These are phyloP conservation scores for Phytophthora palmivora DNA, from an alignment of 352 stramenopile species.

Conservation along the genomic window DNA sequence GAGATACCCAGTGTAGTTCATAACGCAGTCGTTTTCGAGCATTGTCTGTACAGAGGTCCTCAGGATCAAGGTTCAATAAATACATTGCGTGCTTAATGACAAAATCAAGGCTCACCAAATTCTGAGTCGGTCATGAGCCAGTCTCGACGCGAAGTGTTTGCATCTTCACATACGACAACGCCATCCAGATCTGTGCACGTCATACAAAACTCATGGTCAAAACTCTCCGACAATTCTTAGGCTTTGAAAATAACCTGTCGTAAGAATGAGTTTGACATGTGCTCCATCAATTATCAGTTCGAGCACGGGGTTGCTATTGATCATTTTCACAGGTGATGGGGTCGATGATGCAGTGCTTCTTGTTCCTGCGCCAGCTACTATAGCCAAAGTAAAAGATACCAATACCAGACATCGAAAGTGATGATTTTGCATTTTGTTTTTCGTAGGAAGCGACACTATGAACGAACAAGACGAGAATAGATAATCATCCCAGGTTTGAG, in stretches of 20 bases:
- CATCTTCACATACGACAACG: constrained; percentile 32
- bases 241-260: constrained; percentile 20
- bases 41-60: constrained; percentile 50
- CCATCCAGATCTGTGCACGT: constrained; percentile 28
- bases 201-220: constrained; percentile 1
- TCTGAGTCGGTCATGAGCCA: constrained; percentile 37
- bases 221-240: not conserved
- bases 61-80: too few species aligned
- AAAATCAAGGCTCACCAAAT: constrained; percentile 32
- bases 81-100: too few species aligned
- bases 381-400: not conserved
- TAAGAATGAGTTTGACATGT: constrained; percentile 25
- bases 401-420: constrained; percentile 1
- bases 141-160: constrained; percentile 24
- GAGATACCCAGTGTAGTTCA: constrained; percentile 49
- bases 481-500: too few species aligned
- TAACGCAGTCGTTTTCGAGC: constrained; percentile 60
- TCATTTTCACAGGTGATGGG: constrained; percentile 26
- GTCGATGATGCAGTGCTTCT: not conserved
- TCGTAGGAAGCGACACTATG: constrained; percentile 18
- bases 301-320: constrained; percentile 33
- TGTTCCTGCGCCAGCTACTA: not conserved
- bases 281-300: constrained; percentile 22
- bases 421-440: constrained; percentile 3
- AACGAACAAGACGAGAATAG: too few species aligned